Evolutionary conservation across 1,284 basidiomycete genomes (phyloP).

Genomic region (Trichosporon faecale): DNA sequence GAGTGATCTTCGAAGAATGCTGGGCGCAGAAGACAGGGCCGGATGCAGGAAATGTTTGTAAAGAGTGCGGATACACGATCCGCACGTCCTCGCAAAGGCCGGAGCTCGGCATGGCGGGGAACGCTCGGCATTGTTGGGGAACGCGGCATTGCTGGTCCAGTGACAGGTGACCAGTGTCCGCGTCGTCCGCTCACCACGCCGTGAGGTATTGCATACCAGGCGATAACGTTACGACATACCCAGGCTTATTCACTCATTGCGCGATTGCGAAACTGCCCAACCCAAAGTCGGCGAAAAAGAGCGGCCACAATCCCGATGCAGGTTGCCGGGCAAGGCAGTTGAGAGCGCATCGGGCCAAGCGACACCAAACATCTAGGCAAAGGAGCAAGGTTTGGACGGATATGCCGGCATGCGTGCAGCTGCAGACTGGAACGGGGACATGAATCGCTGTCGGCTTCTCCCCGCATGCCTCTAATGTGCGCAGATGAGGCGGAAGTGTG

Average conservation of each 20-base stretch:
- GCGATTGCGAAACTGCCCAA: neutral
- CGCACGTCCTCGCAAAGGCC: neutral
- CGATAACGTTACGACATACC: neutral
- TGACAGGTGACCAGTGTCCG: neutral
- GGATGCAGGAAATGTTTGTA: neutral
- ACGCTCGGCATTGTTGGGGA: neutral
- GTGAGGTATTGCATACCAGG: neutral
- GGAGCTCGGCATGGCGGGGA: neutral
- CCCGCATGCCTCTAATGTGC: neutral
- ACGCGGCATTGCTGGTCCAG: too few species aligned
- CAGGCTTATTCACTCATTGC: neutral
- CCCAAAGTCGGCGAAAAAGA: neutral
- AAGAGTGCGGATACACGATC: neutral
- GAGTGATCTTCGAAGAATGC: neutral
- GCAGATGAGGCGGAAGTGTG: neutral
- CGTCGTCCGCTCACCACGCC: too few species aligned
- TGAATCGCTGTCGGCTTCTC: neutral
- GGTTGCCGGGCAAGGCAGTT: neutral
- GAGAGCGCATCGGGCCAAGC: neutral
- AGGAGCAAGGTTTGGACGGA: neutral
- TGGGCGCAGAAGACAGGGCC: neutral
- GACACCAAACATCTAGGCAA: neutral
- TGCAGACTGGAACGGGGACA: neutral
- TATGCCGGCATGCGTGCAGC: neutral
- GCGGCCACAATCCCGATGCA: neutral